Evolutionary conservation across 768 basidiomycete species (phyloP), one percentile per base, ranked within the genome.

Genomic region (Lactarius akahatsu): DNA sequence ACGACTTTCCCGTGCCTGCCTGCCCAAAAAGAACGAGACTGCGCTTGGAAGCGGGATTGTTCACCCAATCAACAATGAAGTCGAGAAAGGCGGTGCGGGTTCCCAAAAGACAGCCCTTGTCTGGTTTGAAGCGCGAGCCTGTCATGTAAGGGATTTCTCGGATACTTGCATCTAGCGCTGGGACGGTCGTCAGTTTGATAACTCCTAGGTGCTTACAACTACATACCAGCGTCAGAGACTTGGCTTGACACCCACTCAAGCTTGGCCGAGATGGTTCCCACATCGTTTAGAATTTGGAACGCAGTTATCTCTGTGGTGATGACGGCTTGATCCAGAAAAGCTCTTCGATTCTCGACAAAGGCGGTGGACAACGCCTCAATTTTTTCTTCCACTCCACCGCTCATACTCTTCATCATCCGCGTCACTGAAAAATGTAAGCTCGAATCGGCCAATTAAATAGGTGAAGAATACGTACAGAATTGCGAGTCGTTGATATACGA

Each of bases 1-100:
- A 23, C 15, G 50, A 52, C 23, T 52, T 52, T 26, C 50, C 50
- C 50, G 50, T 52, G 50, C 50, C 50, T 23, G 58, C 58, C 28
- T 15, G 40, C 3, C 58, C 58, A 1, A 59, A 45, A 13, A 59
- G 58, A 9, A 59, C 41, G 28, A 59, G 58, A 52, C 11, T 23
- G 6, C 50, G 50, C 50, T 23, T 13, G 13, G 50, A 52, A 26
- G 23, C 18, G 11, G 56, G 56, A n/a, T 34, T 36, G n/a, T 57
- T 57, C 9, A 15, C 56, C 56, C 56, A 57, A 11, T 57, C n/a
- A 15, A 36, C n/a, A n/a, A 34, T 57, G 8, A 57, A 57, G 28
- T 57, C 56, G 32, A 52, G 23, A 23, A 52, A 52, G 2, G 23
- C 23, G 5, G 11, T 26, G 23, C 50, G 50, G 0, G 50, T 57